These are phyloP conservation scores for Trichocomaceae sp. DNA, from an alignment of 2,329 filamentous ascomycete species.

Conservation along the genomic window DNA sequence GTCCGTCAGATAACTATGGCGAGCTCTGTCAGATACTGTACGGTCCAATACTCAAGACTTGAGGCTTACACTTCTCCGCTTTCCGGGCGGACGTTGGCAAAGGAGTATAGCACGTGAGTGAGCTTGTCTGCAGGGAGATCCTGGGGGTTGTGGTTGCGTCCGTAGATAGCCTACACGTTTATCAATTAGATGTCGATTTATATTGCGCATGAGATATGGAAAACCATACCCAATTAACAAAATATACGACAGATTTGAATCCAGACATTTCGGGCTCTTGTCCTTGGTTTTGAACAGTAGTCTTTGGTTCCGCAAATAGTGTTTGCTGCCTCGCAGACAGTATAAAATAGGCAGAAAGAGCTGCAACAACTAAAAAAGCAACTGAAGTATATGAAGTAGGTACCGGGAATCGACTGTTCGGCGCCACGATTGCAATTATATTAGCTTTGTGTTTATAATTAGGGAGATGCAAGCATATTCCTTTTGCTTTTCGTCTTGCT, in stretches of 20 bases:
- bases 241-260: conserved; percentile 36
- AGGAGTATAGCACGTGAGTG: conserved; percentile 81
- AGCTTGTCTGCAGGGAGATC: conserved; percentile 72
- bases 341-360: not conserved
- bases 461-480: not conserved
- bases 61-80: conserved; percentile 66
- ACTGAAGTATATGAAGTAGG: not conserved
- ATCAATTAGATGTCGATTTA: not conserved
- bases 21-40: not conserved
- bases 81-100: conserved; percentile 75
- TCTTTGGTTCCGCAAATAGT: not conserved
- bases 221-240: conserved; percentile 39
- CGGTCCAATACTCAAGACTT: not conserved
- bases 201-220: not conserved
- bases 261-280: conserved; percentile 13
- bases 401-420: not conserved
- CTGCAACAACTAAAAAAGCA: not conserved
- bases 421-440: conserved; percentile 2
- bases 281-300: not conserved
- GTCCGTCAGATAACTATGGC: conserved; percentile 51
- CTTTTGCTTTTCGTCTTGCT: not conserved
- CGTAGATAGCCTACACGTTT: conserved; percentile 64
- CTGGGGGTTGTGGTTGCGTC: conserved; percentile 71
- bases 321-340: not conserved
- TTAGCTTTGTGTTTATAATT: not conserved